Evolutionary conservation across 306 rosid species (phyloP).

Genomic region (Chamaecrista fasciculata): DNA sequence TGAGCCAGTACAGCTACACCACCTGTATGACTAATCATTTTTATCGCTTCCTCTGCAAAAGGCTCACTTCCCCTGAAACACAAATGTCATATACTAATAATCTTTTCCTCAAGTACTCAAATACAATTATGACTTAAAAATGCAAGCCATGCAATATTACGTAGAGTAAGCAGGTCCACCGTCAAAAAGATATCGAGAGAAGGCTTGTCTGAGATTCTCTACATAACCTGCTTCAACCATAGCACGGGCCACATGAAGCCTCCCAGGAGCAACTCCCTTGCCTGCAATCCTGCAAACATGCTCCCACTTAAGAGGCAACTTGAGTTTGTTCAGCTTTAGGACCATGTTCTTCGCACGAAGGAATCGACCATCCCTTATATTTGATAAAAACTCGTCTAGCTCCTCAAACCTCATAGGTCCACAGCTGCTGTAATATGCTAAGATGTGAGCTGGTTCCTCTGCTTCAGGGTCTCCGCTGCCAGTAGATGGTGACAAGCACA

Average conservation of each 20-base stretch:
- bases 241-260: slow-evolving; percentile 93
- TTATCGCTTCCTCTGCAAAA: slow-evolving; percentile 68
- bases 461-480: slow-evolving; percentile 66
- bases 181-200: slow-evolving; percentile 79
- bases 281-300: slow-evolving; percentile 90
- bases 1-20: slow-evolving; percentile 96
- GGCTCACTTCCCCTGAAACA: slow-evolving; percentile 94
- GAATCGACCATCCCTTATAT: slow-evolving; percentile 89
- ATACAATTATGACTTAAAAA: slow-evolving; percentile 10
- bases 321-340: slow-evolving; percentile 77
- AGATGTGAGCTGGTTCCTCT: slow-evolving; percentile 89
- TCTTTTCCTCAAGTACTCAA: slow-evolving; percentile 2
- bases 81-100: slow-evolving; percentile 15
- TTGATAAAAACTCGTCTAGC: slow-evolving; percentile 65
- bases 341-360: slow-evolving; percentile 85
- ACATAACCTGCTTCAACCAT: slow-evolving; percentile 93
- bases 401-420: slow-evolving; percentile 70
- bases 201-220: slow-evolving; percentile 89
- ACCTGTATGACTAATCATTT: slow-evolving; percentile 76
- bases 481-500: slow-evolving; percentile 21
- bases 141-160: slow-evolving; percentile 49
- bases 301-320: slow-evolving; percentile 90
- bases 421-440: slow-evolving; percentile 94
- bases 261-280: slow-evolving; percentile 95
- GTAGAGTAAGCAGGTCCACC: slow-evolving; percentile 97